A percentile compares a stretch with the other conserved stretches of the same genome.
phyloP scores from a whole-genome alignment of 306 rosid genomes.

The Cicer bijugum region DNA sequence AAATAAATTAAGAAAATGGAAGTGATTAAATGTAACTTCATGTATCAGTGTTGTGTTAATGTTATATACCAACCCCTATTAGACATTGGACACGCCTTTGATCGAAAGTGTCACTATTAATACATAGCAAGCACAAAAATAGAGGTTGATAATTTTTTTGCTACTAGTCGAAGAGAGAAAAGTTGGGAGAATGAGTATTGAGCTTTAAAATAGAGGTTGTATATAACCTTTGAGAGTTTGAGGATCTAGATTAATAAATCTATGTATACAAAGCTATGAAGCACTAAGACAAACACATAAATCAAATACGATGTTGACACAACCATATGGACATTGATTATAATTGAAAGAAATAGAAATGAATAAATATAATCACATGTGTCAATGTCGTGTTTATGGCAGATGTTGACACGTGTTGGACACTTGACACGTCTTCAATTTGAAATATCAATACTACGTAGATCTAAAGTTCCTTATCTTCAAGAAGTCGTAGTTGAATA shows the following conservation, averaged over 20 bases:
- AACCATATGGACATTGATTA: too few relatives aligned
- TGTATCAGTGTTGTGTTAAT: background rate
- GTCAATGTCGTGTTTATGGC: too few relatives aligned
- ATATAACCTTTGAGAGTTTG: constrained; percentile 30
- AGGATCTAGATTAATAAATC: constrained; percentile 22
- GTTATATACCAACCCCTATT: background rate
- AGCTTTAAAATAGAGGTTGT: background rate
- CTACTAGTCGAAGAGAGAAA: background rate
- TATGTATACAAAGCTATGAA: background rate
- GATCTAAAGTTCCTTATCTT: constrained; percentile 19
- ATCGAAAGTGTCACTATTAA: background rate
- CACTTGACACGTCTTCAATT: too few relatives aligned
- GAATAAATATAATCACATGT: too few relatives aligned
- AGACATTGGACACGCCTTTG: background rate
- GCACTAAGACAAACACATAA: too few relatives aligned
- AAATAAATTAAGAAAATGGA: too few relatives aligned
- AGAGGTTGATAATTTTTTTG: background rate
- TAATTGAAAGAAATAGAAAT: too few relatives aligned
- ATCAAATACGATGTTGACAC: too few relatives aligned
- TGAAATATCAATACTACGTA: too few relatives aligned
- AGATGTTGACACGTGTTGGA: too few relatives aligned
- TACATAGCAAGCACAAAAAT: background rate
- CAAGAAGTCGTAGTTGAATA: constrained; percentile 18
- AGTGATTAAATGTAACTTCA: too few relatives aligned
- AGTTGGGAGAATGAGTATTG: background rate